Conservation (phyloP, 192 early-diverging fungal species). For the Coemansia sp. region DNA sequence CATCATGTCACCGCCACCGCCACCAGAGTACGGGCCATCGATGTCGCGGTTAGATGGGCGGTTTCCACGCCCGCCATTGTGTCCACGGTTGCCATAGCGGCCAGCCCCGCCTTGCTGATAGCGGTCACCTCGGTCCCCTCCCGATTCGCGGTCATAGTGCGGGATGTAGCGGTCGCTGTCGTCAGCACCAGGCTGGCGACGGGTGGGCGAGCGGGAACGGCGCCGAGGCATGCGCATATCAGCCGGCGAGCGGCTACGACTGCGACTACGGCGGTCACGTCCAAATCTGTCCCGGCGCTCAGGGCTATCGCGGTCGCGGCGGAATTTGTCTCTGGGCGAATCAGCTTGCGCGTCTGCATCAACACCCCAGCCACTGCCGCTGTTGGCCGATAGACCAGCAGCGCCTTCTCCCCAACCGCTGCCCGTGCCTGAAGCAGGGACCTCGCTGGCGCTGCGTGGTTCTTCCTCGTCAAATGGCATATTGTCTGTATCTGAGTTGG, state of each 20-base stretch:
- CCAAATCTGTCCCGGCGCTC: constrained; percentile 55
- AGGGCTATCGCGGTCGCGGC: constrained; percentile 51
- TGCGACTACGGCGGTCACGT: constrained; percentile 44
- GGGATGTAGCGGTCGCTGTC: constrained; percentile 82
- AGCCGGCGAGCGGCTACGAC: constrained; percentile 38
- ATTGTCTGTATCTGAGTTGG: background rate
- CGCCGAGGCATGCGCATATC: constrained; percentile 38
- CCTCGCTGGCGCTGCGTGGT: constrained; percentile 24
- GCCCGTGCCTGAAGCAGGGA: constrained; percentile 8
- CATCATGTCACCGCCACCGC: constrained; percentile 35
- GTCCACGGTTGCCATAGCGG: constrained; percentile 32
- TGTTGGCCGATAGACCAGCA: background rate
- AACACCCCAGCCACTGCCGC: constrained; percentile 27
- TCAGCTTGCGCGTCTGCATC: constrained; percentile 21
- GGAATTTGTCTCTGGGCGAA: constrained; percentile 49
- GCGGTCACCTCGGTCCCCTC: constrained; percentile 38
- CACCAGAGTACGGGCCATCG: constrained; percentile 45
- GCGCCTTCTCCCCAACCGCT: background rate
- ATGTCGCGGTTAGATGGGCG: constrained; percentile 44
- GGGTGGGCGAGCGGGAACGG: constrained; percentile 50
- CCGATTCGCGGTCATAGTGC: constrained; percentile 79
- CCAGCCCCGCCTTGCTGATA: constrained; percentile 39
- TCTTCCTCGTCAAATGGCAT: constrained; percentile 57
- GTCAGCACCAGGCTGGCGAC: constrained; percentile 41
- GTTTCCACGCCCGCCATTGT: constrained; percentile 42